These are phyloP conservation scores for Pyricularia sp. DNA, from an alignment of 2,329 filamentous ascomycete genomes.

Conservation along the genomic window DNA sequence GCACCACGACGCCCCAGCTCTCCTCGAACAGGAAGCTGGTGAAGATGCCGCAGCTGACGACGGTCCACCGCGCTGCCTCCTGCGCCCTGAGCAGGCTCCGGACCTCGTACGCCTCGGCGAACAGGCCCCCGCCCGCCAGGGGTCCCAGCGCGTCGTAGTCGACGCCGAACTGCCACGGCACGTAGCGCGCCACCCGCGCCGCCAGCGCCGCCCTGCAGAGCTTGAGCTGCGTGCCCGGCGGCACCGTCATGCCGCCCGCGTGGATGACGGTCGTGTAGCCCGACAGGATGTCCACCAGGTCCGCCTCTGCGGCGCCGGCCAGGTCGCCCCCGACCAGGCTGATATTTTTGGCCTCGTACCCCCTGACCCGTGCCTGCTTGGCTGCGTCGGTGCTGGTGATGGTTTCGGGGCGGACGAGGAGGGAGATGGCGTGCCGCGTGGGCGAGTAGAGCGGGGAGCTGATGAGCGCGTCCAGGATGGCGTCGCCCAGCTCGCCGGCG, in stretches of 20 bases:
- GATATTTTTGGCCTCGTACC: constrained; percentile 20
- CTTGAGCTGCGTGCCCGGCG: constrained; percentile 46
- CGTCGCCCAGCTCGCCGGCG: constrained; percentile 55
- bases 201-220: constrained; percentile 28
- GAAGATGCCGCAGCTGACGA: constrained; percentile 62
- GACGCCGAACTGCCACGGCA: constrained; percentile 60
- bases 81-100: constrained; percentile 40
- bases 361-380: constrained; percentile 18
- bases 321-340: constrained; percentile 28
- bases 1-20: constrained; percentile 53
- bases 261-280: constrained; percentile 46
- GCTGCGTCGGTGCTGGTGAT: constrained; percentile 24
- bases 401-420: constrained; percentile 43
- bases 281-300: constrained; percentile 32
- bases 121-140: constrained; percentile 52
- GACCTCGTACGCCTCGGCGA: constrained; percentile 58
- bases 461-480: constrained; percentile 42
- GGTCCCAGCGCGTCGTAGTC: constrained; percentile 58
- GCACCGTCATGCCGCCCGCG: constrained; percentile 51
- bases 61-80: constrained; percentile 43
- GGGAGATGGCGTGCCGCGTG: constrained; percentile 28
- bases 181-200: constrained; percentile 35
- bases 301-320: constrained; percentile 21
- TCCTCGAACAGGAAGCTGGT: constrained; percentile 59
- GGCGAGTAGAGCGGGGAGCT: constrained; percentile 28